Evolutionary conservation across 2,329 filamentous ascomycete genomes (phyloP).

Genomic region (Claviceps sp.): DNA sequence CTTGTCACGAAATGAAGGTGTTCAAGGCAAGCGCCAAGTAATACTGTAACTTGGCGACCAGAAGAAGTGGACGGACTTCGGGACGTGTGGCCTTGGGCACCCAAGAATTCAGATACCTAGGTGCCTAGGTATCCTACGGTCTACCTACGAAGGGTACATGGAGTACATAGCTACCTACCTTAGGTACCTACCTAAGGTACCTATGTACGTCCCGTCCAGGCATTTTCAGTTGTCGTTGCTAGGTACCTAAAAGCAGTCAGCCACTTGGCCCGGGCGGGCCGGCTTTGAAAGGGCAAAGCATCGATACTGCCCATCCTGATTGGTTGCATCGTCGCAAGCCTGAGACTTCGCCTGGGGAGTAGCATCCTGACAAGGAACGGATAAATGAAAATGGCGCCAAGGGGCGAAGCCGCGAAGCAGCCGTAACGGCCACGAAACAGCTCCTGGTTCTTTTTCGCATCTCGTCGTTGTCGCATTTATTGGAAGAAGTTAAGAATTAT

Average conservation of each 20-base stretch:
- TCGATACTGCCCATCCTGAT: not conserved
- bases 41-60: not conserved
- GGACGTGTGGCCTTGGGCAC: not conserved
- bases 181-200: no score
- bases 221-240: not conserved
- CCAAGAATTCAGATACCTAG: not conserved
- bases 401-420: not conserved
- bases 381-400: not conserved
- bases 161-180: no score
- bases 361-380: not conserved
- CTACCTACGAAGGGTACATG: no score
- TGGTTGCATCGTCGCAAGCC: not conserved
- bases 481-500: not conserved
- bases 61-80: not conserved
- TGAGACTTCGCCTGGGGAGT: not conserved
- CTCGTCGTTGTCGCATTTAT: not conserved
- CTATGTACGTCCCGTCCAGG: not conserved
- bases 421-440: not conserved
- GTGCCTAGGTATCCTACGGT: no score
- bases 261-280: not conserved
- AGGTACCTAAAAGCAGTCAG: not conserved
- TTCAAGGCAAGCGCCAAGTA: not conserved
- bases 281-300: not conserved
- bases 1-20: constrained; percentile 1
- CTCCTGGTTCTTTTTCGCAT: not conserved